phyloP scores from a whole-genome alignment of 2,329 filamentous ascomycete species.

The Xylaria sp. region DNA sequence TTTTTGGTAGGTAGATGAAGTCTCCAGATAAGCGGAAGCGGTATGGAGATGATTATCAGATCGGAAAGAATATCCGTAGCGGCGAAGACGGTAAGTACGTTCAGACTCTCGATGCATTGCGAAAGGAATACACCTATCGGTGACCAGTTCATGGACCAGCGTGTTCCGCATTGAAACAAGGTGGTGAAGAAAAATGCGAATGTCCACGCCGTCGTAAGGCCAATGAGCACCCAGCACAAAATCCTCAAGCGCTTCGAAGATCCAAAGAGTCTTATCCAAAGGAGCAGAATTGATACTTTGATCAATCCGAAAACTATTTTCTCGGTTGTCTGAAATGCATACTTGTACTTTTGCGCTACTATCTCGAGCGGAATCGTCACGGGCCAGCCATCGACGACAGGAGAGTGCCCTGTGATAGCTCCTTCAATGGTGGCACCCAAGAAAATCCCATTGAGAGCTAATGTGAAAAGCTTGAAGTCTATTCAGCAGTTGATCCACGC shows the following conservation, averaged over 20 bases:
- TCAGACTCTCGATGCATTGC: slow-evolving; percentile 24
- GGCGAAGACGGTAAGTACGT: slow-evolving; percentile 30
- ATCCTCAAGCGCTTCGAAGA: neutral
- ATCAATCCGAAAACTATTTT: slow-evolving; percentile 40
- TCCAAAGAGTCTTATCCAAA: slow-evolving; percentile 42
- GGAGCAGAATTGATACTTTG: slow-evolving; percentile 42
- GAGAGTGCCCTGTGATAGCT: slow-evolving; percentile 27
- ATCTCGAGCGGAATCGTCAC: slow-evolving; percentile 32
- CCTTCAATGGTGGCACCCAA: slow-evolving; percentile 31
- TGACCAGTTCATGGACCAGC: slow-evolving; percentile 37
- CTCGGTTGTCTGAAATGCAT: slow-evolving; percentile 39
- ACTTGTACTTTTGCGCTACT: slow-evolving; percentile 39
- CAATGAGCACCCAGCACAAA: slow-evolving; percentile 10
- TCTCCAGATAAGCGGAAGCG: slow-evolving; percentile 33
- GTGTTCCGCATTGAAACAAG: slow-evolving; percentile 39
- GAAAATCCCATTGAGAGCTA: slow-evolving; percentile 35
- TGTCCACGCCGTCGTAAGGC: slow-evolving; percentile 31
- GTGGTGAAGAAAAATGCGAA: slow-evolving; percentile 43
- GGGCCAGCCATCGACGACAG: slow-evolving; percentile 26
- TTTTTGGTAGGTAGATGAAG: slow-evolving; percentile 21
- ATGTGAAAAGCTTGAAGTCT: slow-evolving; percentile 14
- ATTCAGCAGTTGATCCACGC: neutral
- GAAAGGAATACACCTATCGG: slow-evolving; percentile 29
- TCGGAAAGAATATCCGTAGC: slow-evolving; percentile 33
- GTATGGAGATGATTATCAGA: slow-evolving; percentile 36